These are phyloP conservation scores for Trebouxiophyceae sp. DNA, from an alignment of 163 green algal genomes.

Conservation along the genomic window DNA sequence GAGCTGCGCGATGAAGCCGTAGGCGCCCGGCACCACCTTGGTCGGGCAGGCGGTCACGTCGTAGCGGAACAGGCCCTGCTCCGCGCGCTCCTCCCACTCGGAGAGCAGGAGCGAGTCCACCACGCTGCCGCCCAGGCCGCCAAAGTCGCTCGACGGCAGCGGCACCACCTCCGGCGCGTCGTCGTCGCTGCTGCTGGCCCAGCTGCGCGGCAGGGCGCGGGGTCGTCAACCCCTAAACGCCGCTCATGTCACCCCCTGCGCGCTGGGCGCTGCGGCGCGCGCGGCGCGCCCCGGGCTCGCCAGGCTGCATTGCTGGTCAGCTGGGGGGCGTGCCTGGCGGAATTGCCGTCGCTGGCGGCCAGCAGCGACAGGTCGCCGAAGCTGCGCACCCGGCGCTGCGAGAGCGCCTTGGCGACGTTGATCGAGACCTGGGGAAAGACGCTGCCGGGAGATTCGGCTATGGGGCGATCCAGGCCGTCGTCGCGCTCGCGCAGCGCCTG, in stretches of 20 bases:
- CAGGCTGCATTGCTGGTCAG: not conserved
- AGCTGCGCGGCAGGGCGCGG: not conserved
- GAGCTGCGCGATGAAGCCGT: slow-evolving; percentile 93
- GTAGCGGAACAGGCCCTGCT: slow-evolving; percentile 84
- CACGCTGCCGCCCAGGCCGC: not conserved
- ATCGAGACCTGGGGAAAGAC: not conserved
- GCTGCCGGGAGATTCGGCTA: not conserved
- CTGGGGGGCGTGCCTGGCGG: not conserved
- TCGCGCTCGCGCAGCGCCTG: not conserved
- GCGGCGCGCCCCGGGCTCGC: not conserved
- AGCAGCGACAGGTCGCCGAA: not conserved
- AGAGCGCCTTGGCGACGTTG: not conserved
- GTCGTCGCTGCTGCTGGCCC: not conserved
- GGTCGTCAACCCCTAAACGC: too few species aligned
- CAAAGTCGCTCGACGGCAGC: not conserved
- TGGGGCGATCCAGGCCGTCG: not conserved
- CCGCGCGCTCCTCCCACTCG: slow-evolving; percentile 11
- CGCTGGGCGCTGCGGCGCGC: not conserved
- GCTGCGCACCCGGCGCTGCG: not conserved
- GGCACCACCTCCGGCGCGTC: not conserved
- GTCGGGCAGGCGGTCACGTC: slow-evolving; percentile 84
- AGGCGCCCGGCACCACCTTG: slow-evolving; percentile 68
- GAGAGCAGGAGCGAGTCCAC: not conserved
- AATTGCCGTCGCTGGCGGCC: not conserved
- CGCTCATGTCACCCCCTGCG: not conserved